These are phyloP conservation scores for Diaporthe vexans DNA, from an alignment of 2,329 filamentous ascomycete genomes.

Conservation along the genomic window DNA sequence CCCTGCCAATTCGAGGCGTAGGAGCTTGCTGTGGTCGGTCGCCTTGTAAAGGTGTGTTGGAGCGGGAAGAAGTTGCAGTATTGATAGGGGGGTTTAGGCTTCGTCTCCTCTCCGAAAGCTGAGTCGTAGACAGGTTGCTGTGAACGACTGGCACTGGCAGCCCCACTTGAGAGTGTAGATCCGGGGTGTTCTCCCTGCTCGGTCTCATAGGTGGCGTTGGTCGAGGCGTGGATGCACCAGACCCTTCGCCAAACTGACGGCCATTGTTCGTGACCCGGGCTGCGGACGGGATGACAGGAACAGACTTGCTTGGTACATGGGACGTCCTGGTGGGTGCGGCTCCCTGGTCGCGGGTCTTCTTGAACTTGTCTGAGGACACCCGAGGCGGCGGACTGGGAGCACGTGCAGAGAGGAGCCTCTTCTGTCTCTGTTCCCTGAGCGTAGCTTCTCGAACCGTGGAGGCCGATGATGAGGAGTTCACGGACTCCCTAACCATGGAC, in stretches of 20 bases:
- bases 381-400: constrained; percentile 74
- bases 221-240: constrained; percentile 49
- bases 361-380: constrained; percentile 72
- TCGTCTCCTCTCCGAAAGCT: constrained; percentile 64
- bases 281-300: constrained; percentile 44
- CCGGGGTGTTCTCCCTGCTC: constrained; percentile 77
- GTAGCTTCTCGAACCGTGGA: constrained; percentile 74
- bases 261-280: constrained; percentile 45
- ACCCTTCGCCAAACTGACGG: constrained; percentile 46
- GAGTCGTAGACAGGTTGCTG: constrained; percentile 69
- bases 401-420: constrained; percentile 60
- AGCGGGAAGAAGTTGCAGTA: constrained; percentile 41
- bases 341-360: constrained; percentile 53
- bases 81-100: constrained; percentile 45
- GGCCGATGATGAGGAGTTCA: constrained; percentile 79
- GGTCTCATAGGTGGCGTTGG: constrained; percentile 69
- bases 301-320: constrained; percentile 46
- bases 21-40: constrained; percentile 48
- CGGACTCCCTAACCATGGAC: constrained; percentile 76
- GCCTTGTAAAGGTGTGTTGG: constrained; percentile 52
- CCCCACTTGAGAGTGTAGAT: constrained; percentile 69
- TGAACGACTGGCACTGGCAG: constrained; percentile 70
- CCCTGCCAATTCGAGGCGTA: constrained; percentile 51
- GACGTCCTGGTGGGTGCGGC: constrained; percentile 56
- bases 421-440: constrained; percentile 60